Conservation (phyloP, 148 eudicot species). For the Bassia scoparia region DNA sequence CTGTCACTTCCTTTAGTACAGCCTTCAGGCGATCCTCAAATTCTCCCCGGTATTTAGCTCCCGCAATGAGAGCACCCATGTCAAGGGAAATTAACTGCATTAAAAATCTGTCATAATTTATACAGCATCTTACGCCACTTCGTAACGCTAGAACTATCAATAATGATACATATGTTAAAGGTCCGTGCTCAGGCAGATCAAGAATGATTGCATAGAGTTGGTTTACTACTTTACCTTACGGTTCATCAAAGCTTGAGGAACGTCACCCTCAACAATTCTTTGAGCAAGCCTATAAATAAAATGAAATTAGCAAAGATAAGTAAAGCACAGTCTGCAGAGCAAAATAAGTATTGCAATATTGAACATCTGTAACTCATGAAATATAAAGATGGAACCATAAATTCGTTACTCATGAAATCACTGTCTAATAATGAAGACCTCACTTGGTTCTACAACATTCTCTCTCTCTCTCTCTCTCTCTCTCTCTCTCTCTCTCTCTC, state of each 20-base stretch:
- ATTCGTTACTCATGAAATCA: neutral
- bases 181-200: neutral
- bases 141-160: neutral
- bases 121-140: neutral
- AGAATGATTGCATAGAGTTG: neutral
- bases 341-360: neutral
- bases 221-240: conserved; percentile 44
- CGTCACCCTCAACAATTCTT: conserved; percentile 95
- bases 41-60: conserved; percentile 95
- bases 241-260: conserved; percentile 94
- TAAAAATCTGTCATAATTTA: conserved; percentile 6
- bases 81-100: conserved; percentile 88
- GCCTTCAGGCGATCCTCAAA: conserved; percentile 97
- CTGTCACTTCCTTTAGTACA: conserved; percentile 90
- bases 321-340: neutral
- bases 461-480: neutral
- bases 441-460: neutral
- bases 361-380: neutral
- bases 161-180: neutral
- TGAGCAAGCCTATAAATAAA: conserved; percentile 75
- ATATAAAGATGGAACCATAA: neutral
- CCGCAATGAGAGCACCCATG: conserved; percentile 98
- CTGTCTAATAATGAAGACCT: neutral
- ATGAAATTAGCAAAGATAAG: conserved; percentile 5
- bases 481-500: no score